Conservation (phyloP, 225 moss, liverwort and hornwort genomes). For the Climacium dendroides region DNA sequence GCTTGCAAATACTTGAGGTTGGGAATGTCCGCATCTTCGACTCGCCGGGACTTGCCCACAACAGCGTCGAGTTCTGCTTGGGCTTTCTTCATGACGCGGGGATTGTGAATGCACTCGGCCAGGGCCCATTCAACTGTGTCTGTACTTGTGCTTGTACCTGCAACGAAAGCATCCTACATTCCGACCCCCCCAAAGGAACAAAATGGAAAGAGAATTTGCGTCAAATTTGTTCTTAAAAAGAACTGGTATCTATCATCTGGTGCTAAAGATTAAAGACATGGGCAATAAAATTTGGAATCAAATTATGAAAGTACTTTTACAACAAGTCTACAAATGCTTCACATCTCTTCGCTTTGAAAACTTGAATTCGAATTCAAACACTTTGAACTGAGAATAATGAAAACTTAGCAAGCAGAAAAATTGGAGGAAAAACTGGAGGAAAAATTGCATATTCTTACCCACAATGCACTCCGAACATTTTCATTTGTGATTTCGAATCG, state of each 20-base stretch:
- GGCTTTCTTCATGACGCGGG: background rate
- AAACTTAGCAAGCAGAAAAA: background rate
- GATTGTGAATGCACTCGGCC: background rate
- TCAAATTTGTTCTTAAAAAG: no score
- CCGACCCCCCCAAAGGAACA: background rate
- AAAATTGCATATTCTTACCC: background rate
- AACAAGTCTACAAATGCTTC: background rate
- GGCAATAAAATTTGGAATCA: no score
- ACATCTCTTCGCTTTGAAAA: background rate
- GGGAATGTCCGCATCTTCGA: background rate
- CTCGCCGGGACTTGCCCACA: background rate
- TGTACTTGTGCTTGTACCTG: background rate
- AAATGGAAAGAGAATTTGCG: no score
- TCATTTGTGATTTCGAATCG: background rate
- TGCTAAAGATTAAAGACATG: background rate
- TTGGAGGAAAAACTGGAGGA: background rate
- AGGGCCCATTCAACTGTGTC: background rate
- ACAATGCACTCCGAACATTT: background rate
- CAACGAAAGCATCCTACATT: background rate
- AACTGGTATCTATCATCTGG: background rate
- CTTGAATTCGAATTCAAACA: background rate
- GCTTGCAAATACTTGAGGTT: conserved; percentile 7
- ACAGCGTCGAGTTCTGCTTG: background rate
- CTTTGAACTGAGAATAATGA: background rate
- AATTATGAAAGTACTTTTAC: background rate